phyloP scores from a whole-genome alignment of 331 rosid species.

The Erythrophleum ivorense region DNA sequence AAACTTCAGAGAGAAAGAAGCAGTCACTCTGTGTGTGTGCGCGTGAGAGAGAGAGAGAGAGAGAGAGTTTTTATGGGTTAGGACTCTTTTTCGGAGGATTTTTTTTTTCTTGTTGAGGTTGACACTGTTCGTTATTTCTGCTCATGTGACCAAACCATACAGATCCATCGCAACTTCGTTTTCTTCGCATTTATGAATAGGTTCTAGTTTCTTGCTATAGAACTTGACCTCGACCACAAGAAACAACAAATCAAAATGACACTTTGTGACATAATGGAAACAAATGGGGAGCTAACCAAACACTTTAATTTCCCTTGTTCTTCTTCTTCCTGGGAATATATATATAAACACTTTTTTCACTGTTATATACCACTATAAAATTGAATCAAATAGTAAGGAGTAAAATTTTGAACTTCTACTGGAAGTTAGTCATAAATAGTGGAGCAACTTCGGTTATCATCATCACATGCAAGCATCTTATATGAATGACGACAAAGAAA shows the following conservation, averaged over 20 bases:
- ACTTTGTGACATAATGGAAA: conserved; percentile 40
- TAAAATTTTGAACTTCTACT: conserved; percentile 32
- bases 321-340: conserved; percentile 23
- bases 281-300: conserved; percentile 34
- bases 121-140: conserved; percentile 44
- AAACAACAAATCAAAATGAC: conserved; percentile 24
- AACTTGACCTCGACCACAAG: conserved; percentile 45
- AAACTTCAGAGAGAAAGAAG: conserved; percentile 48
- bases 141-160: conserved; percentile 42
- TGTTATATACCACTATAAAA: not conserved
- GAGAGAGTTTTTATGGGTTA: not conserved
- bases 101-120: conserved; percentile 37
- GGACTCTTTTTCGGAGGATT: conserved; percentile 11
- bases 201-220: conserved; percentile 40
- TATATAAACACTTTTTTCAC: not conserved
- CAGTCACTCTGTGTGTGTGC: conserved; percentile 31
- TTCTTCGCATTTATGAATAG: conserved; percentile 47
- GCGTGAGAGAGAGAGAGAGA: no score
- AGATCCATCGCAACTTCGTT: conserved; percentile 36
- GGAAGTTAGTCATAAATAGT: conserved; percentile 35
- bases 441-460: conserved; percentile 35
- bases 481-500: conserved; percentile 35
- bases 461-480: conserved; percentile 42
- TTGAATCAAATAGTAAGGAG: conserved; percentile 22
- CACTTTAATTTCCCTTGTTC: not conserved